Evolutionary conservation across 2,329 filamentous ascomycete genomes (phyloP).

Genomic region (Venturia effusa): DNA sequence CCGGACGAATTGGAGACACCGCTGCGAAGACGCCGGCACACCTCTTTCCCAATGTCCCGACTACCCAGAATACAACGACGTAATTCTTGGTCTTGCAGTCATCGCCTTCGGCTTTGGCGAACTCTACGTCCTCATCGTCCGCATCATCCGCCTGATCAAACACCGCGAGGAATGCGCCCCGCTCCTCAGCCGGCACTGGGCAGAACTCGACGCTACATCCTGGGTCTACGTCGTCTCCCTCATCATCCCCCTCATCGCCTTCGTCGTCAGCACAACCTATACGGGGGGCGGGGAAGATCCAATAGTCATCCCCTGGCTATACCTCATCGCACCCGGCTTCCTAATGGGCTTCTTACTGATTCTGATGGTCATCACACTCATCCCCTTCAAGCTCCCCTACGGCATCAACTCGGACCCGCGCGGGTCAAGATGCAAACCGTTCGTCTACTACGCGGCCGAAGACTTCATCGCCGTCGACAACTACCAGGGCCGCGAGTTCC

Average conservation of each 20-base stretch:
- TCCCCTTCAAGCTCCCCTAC: conserved; percentile 21
- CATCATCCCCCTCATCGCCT: conserved; percentile 20
- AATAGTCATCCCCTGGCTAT: conserved; percentile 19
- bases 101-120: conserved; percentile 22
- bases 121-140: conserved; percentile 21
- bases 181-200: conserved; percentile 18
- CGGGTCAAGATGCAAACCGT: conserved; percentile 19
- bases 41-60: background rate
- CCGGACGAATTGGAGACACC: conserved; percentile 12
- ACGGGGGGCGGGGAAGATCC: conserved; percentile 12
- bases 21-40: background rate
- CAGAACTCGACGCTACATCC: conserved; percentile 22
- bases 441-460: conserved; percentile 24
- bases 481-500: conserved; percentile 21
- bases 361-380: conserved; percentile 20
- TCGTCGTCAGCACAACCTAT: conserved; percentile 14
- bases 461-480: conserved; percentile 24
- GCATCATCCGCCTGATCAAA: conserved; percentile 18
- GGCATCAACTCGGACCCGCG: conserved; percentile 22
- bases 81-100: conserved; percentile 21
- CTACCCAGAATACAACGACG: conserved; percentile 17
- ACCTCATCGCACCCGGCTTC: conserved; percentile 21
- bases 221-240: conserved; percentile 22
- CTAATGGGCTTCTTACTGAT: conserved; percentile 21
- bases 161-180: conserved; percentile 21